These are phyloP conservation scores for Arachis hypogaea DNA, from an alignment of 306 rosid species.

Conservation along the genomic window DNA sequence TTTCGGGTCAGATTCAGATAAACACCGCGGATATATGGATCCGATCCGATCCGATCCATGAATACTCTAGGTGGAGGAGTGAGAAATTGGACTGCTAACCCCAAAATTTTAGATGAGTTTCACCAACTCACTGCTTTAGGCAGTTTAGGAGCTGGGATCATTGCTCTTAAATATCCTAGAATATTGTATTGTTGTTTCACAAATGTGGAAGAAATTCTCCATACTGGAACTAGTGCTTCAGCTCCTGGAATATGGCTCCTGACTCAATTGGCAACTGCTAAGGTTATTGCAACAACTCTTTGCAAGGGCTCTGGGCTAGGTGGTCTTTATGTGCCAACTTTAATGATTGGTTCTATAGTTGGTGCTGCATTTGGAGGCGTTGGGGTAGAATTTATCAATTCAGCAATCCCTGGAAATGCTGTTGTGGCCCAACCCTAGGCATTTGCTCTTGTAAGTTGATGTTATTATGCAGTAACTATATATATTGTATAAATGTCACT, in stretches of 20 bases:
- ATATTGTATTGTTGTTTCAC: conserved; percentile 97
- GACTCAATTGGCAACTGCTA: conserved; percentile 80
- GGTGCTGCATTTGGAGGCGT: conserved; percentile 99
- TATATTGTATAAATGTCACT: conserved; percentile 19
- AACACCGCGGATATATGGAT: no score
- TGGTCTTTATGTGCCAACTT: conserved; percentile 97
- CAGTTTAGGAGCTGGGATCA: conserved; percentile 93
- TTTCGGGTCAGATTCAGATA: no score
- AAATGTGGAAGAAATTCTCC: conserved; percentile 97
- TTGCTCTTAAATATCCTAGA: conserved; percentile 99
- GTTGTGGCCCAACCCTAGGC: conserved; percentile 99
- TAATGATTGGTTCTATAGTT: conserved; percentile 98
- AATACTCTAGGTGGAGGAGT: no score
- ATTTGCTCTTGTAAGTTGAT: conserved; percentile 80
- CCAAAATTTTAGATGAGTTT: no score
- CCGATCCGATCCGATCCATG: no score
- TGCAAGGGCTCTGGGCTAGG: conserved; percentile 99
- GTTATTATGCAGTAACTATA: conserved; percentile 6
- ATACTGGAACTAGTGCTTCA: conserved; percentile 88
- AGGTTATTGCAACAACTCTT: conserved; percentile 93
- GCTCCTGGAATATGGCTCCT: conserved; percentile 99
- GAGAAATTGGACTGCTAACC: no score
- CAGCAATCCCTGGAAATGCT: conserved; percentile 94
- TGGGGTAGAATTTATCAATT: conserved; percentile 83
- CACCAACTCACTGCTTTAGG: conserved; percentile 65